phyloP scores from a whole-genome alignment of 2,329 filamentous ascomycete species.

The Ceratocystis ficicola region DNA sequence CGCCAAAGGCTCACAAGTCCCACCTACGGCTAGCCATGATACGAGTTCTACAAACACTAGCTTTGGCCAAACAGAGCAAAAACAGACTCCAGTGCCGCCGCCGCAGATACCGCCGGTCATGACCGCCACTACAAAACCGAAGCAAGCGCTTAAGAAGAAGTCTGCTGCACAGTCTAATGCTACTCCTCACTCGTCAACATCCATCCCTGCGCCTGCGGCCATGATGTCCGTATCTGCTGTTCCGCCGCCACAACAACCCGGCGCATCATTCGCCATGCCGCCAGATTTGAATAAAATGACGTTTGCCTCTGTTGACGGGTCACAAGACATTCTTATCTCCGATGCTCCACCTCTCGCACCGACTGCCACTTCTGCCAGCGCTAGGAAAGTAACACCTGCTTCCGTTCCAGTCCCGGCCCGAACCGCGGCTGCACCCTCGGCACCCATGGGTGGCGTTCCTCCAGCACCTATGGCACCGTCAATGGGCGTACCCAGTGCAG shows the following conservation, averaged over 20 bases:
- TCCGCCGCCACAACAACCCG: background rate
- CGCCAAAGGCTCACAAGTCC: constrained; percentile 11
- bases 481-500: background rate
- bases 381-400: constrained; percentile 16
- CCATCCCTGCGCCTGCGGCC: background rate
- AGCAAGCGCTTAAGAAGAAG: constrained; percentile 26
- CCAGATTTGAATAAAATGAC: background rate
- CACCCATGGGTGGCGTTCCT: constrained; percentile 20
- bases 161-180: constrained; percentile 29
- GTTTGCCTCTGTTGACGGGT: constrained; percentile 18
- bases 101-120: constrained; percentile 16
- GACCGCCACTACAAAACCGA: background rate
- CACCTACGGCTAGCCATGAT: constrained; percentile 15
- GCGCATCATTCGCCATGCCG: background rate
- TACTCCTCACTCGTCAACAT: constrained; percentile 23
- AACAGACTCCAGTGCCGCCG: constrained; percentile 23
- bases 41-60: constrained; percentile 14
- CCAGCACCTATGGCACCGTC: constrained; percentile 18
- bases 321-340: constrained; percentile 15
- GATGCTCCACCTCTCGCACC: constrained; percentile 21
- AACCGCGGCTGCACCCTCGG: constrained; percentile 25
- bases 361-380: constrained; percentile 15
- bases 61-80: constrained; percentile 17
- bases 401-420: constrained; percentile 23
- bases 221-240: constrained; percentile 14